A percentile compares a stretch with the other conserved stretches of the same genome.
Evolutionary conservation across 2,329 filamentous ascomycete genomes (phyloP).

Genomic region (Salinomyces thailandicus): DNA sequence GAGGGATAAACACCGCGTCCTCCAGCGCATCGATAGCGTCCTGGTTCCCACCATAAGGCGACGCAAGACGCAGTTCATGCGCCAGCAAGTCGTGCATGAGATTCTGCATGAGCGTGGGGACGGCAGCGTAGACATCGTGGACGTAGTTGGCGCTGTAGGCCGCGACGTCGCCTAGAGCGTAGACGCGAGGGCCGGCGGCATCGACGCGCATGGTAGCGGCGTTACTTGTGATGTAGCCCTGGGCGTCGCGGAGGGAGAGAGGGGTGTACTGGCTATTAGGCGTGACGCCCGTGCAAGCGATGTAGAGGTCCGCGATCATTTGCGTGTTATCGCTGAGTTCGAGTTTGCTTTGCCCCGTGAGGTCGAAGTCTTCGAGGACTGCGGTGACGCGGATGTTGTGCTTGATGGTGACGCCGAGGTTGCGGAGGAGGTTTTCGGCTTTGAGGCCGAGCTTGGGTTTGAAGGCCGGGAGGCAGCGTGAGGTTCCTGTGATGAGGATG

Average conservation of each 20-base stretch:
- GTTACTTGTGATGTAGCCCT: slow-evolving; percentile 21
- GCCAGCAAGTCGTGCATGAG: slow-evolving; percentile 24
- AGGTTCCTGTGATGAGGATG: slow-evolving; percentile 25
- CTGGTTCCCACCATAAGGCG: slow-evolving; percentile 13
- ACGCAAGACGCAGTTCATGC: slow-evolving; percentile 18
- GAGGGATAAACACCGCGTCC: slow-evolving; percentile 20
- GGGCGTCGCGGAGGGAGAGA: slow-evolving; percentile 15
- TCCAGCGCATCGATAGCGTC: slow-evolving; percentile 21
- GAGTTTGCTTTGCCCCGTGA: background rate
- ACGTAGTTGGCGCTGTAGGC: slow-evolving; percentile 24
- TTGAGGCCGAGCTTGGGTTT: slow-evolving; percentile 2
- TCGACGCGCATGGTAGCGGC: slow-evolving; percentile 21
- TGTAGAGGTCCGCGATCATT: slow-evolving; percentile 24
- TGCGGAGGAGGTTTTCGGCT: slow-evolving; percentile 24
- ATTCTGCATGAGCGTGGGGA: slow-evolving; percentile 28
- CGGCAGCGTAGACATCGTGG: slow-evolving; percentile 26
- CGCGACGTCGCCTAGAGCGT: slow-evolving; percentile 28
- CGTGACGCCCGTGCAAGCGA: slow-evolving; percentile 25
- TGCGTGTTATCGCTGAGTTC: background rate
- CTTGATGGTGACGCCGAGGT: slow-evolving; percentile 23
- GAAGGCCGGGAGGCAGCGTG: slow-evolving; percentile 23
- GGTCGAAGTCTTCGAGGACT: background rate
- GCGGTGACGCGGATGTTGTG: slow-evolving; percentile 16
- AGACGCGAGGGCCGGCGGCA: slow-evolving; percentile 21
- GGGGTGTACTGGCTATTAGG: slow-evolving; percentile 27